Evolutionary conservation across 2,329 filamentous ascomycete species (phyloP), one percentile per base, ranked within the genome.

Genomic region (Elsinoe arachidis): DNA sequence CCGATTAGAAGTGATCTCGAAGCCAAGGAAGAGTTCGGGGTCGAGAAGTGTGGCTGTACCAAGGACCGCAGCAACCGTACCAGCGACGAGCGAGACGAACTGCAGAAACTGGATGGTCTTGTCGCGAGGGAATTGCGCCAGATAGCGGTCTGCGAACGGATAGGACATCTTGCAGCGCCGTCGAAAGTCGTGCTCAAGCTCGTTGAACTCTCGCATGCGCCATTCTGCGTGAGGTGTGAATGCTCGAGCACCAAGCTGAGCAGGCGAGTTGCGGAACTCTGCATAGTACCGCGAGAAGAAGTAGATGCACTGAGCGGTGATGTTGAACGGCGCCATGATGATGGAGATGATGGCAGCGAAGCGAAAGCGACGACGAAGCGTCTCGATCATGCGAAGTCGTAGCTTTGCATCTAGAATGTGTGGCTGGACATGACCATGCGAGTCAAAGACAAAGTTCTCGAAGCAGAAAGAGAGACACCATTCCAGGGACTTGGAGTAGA

Each of bases 121-220:
- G 68, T 91, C 85, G 70, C 97, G 97, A 0, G 93, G 93, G 60
- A 99, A 99, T 63, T 97, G 92, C 62, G 96, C 90, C 23, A 99
- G 80, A 66, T 99, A 99, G 49, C 90, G 83, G 34, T 87, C 90
- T 1, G 93, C 92, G 68, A 90, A 96, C 0, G 92, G 91, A 67
- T 93, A 90, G 0, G 93, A 96, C 87, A 97, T 95, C 62, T 95
- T 91, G 41, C 92, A 78, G 17, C 93, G 84, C 62, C 92, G 88
- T 60, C 90, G 82, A 66, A 97, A 99, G 1, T 97, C 79, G 70
- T 99, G 93, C 58, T 87, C 86, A 1, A 99, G 79, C 70, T 99
- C 93, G 66, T 99, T 99, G 78, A 97, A 99, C 69, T 97, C 92
- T 49, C 93, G 86, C 62, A 99, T 96, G 66, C 96, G 97, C 93